Conservation (phyloP, 495 filamentous ascomycete species). For the Neurospora sp. region DNA sequence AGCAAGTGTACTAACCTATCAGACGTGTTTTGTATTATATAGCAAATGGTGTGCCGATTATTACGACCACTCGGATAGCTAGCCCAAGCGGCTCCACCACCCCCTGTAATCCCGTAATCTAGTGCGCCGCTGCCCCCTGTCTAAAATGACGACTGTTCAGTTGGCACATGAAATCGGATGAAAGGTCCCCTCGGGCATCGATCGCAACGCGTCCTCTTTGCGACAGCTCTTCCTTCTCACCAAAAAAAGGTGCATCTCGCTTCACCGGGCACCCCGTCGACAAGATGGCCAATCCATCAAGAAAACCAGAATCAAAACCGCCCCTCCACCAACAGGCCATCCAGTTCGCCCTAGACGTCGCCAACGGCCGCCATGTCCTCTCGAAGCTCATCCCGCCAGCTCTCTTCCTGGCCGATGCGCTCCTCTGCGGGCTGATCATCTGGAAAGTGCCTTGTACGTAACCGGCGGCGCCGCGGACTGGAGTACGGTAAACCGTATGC, state of each 20-base stretch:
- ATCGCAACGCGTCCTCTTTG: neutral
- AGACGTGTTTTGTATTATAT: too few species aligned
- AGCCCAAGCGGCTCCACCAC: neutral
- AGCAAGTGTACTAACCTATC: too few species aligned
- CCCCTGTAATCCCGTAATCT: neutral
- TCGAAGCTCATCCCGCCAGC: conserved; percentile 42
- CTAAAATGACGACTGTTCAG: neutral
- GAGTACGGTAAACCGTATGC: neutral
- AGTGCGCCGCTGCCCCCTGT: neutral
- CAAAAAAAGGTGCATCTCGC: neutral
- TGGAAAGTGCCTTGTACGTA: conserved; percentile 76
- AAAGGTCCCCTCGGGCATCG: neutral
- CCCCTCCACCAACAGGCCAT: too few species aligned
- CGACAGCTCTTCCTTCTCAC: neutral
- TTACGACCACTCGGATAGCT: too few species aligned
- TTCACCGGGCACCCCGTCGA: neutral
- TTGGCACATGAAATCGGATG: neutral
- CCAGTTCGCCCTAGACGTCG: conserved; percentile 18
- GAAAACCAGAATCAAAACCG: too few species aligned
- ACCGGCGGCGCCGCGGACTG: neutral
- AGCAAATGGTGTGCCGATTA: too few species aligned
- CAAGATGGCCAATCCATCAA: neutral
- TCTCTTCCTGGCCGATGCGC: conserved; percentile 62
- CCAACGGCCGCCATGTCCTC: conserved; percentile 30
- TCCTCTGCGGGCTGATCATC: conserved; percentile 66